Evolutionary conservation across 257 asterid genomes (phyloP), one percentile per base, ranked within the genome.

Genomic region (Hygrophila difformis): DNA sequence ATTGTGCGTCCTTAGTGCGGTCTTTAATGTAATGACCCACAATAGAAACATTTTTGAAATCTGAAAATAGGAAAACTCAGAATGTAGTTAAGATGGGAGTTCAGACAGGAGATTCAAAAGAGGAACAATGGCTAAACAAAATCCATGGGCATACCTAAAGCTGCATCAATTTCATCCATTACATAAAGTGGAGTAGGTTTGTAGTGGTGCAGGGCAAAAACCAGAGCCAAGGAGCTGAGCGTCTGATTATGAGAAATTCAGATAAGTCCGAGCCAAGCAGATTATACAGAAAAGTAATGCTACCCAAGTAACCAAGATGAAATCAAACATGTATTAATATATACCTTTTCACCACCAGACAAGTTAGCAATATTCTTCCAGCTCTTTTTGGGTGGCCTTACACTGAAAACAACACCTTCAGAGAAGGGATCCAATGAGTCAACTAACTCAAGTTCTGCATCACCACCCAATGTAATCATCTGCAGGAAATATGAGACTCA

Each of bases 401-500:
- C 96, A 49, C 99, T 91, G 64, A 91, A 91, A 51, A 86, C 96
- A 20, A 91, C 96, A 15, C 99, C 96, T 70, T 91, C 99, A 12
- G 99, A 89, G 56, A 89, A 89, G 24, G 98, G 98, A 77, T 89
- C 98, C 67, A 89, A 69, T 35, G 98, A 89, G 70, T 89, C 98
- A 6, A 89, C 92, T 45, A 89, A 55, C 73, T 89, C 98, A 10
- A 89, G 92, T 54, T 89, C 98, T 18, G 96, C 98, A 55, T 89
- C 98, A 18, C 98, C 98, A 59, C 96, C 98, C 46, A 89, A 84
- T 24, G 98, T 85, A 59, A 85, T 89, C 96, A 89, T 89, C 96
- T 89, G 72, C 31, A 26, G 7, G 8, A 0, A 26, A 26, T 3
- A 26, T 3, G 31, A 26, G 8, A 3, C 8, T 5, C 0, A 26